These are phyloP conservation scores for Cutaneotrichosporon sp. DNA, from an alignment of 1,284 basidiomycete species.

Conservation along the genomic window DNA sequence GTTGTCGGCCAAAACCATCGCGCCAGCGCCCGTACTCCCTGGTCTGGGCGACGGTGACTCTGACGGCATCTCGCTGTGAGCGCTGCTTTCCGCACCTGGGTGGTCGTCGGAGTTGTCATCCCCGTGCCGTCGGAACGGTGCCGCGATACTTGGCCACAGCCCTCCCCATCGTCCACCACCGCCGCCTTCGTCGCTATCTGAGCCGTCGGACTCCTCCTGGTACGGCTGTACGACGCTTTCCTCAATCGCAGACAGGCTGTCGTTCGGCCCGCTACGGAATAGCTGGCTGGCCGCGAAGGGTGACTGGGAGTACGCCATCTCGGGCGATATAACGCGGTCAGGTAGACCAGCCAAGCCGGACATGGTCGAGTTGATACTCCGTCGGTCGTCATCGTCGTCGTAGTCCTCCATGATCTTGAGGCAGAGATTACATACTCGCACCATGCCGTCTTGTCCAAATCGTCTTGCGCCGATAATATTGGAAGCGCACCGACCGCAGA, in stretches of 20 bases:
- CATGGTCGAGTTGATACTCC: slow-evolving; percentile 44
- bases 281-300: slow-evolving; percentile 83
- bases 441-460: slow-evolving; percentile 86
- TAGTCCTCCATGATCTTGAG: slow-evolving; percentile 78
- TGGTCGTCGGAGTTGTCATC: slow-evolving; percentile 50
- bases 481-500: slow-evolving; percentile 91
- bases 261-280: slow-evolving; percentile 53
- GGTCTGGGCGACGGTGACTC: slow-evolving; percentile 8
- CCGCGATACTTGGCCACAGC: slow-evolving; percentile 50
- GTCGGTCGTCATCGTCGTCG: slow-evolving; percentile 58
- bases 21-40: not conserved
- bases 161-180: slow-evolving; percentile 48
- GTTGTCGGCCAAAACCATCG: no score
- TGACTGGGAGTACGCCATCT: slow-evolving; percentile 57
- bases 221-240: slow-evolving; percentile 34
- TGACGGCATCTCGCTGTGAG: slow-evolving; percentile 2
- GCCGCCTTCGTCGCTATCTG: slow-evolving; percentile 46
- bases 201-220: slow-evolving; percentile 30
- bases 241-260: slow-evolving; percentile 41
- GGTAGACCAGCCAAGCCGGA: slow-evolving; percentile 15
- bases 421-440: slow-evolving; percentile 92
- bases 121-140: slow-evolving; percentile 74
- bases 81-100: slow-evolving; percentile 2
- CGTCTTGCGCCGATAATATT: slow-evolving; percentile 93
- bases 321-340: slow-evolving; percentile 44